A percentile compares a stretch with the other conserved stretches of the same genome.
These are phyloP conservation scores for Inga laurina DNA, from an alignment of 306 rosid genomes.

Conservation along the genomic window DNA sequence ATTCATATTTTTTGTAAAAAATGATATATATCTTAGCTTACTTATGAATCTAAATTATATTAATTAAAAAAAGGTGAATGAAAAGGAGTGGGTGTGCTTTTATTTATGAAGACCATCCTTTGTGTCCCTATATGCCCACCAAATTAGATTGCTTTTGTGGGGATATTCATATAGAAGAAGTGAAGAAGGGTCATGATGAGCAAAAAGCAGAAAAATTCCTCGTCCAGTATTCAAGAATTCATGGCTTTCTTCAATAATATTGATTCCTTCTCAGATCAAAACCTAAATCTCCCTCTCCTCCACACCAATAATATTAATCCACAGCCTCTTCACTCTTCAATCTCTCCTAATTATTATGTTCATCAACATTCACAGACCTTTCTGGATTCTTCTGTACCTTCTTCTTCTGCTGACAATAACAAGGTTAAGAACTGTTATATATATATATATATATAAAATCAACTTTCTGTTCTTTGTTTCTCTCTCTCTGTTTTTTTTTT, in stretches of 20 bases:
- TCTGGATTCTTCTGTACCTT: constrained; percentile 7
- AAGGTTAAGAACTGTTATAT: constrained; percentile 29
- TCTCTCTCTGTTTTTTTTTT: no score
- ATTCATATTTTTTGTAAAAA: no score
- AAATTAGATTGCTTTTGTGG: neutral
- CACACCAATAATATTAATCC: constrained; percentile 10
- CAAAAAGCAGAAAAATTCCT: constrained; percentile 25
- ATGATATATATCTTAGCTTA: no score
- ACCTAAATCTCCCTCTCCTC: constrained; percentile 26
- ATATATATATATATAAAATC: neutral
- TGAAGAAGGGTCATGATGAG: constrained; percentile 23
- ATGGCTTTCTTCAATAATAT: constrained; percentile 28
- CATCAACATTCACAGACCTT: constrained; percentile 1
- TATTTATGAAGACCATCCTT: neutral
- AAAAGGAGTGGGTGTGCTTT: constrained; percentile 5
- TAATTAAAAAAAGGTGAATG: neutral
- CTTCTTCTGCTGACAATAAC: constrained; percentile 13
- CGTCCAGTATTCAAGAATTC: constrained; percentile 31
- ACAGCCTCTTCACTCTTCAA: constrained; percentile 30
- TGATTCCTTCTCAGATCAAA: constrained; percentile 5
- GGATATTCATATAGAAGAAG: neutral
- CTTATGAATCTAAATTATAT: neutral
- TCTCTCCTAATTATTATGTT: constrained; percentile 12
- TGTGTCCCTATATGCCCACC: constrained; percentile 1
- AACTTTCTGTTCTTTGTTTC: neutral